Base-by-base conservation (phyloP, 2,329 filamentous ascomycete species). In the Penicillium concentricum region DNA sequence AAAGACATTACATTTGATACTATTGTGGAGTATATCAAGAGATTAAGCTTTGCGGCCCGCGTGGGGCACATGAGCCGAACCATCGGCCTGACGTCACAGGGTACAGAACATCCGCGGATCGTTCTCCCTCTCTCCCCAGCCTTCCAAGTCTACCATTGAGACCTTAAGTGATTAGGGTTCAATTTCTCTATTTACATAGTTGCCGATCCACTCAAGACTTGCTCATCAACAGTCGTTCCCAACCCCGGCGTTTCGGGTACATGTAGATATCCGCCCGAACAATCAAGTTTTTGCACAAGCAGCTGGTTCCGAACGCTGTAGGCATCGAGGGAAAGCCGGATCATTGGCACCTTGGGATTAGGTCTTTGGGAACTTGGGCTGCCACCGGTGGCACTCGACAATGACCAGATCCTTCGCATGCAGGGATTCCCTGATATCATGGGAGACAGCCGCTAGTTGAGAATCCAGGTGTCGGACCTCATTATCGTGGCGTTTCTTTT, bases 1-100 rank as follows among this genome's bases (percentile, higher is more conserved):
- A 32, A 32, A n/a, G n/a, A 32, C 15, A 43, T 12, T 26, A 10
- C 28, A 28, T 9, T 28, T 28, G 5, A 8, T 28, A 28, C 28
- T 28, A 9, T 28, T 28, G 28, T 28, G 28, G 28, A 28, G 28
- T 28, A 28, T 9, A 28, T 30, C 52, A 35, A 50, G 43, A 20
- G 5, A 32, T 30, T 55, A 55, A 55, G 46, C 45, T 55, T 55
- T 51, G 46, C 52, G 52, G 52, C 52, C 52, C 52, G 52, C 18
- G 52, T 51, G 45, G 52, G 18, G 46, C 30, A 22, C 45, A 41
- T 51, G 45, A 41, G 16, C 24, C 43, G n/a, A n/a, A 13, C 37
- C 3, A 24, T 44, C 35, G 18, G 28, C 7, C 12, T 44, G 28
- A 51, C 28, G 37, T 32, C 37, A 51, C 18, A 22, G 16, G 30